phyloP scores from a whole-genome alignment of 2,329 filamentous ascomycete species.

The Rhynchosporium agropyri region DNA sequence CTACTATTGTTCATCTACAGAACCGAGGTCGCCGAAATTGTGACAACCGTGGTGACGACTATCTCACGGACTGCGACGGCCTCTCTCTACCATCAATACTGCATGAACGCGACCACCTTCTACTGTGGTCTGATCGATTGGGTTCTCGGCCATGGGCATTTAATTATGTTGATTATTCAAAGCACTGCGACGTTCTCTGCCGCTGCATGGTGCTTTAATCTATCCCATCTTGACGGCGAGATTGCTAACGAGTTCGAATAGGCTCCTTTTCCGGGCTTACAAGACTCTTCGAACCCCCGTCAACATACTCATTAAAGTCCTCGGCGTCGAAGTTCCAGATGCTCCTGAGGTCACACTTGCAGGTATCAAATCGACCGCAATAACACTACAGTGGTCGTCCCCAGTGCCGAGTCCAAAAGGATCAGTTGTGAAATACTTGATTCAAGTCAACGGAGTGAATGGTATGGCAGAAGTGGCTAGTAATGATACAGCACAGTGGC shows the following conservation, averaged over 20 bases:
- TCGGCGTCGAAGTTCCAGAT: constrained; percentile 92
- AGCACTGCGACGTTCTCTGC: constrained; percentile 41
- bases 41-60: not conserved
- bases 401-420: constrained; percentile 65
- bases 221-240: not conserved
- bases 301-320: constrained; percentile 83
- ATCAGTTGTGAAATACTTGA: constrained; percentile 77
- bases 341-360: constrained; percentile 88
- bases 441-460: constrained; percentile 91
- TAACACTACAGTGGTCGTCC: constrained; percentile 88
- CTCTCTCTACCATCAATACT: constrained; percentile 24
- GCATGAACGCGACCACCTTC: constrained; percentile 43
- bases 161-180: constrained; percentile 35
- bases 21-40: not conserved
- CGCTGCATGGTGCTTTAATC: constrained; percentile 37
- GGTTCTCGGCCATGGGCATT: constrained; percentile 43
- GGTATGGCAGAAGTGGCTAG: constrained; percentile 52
- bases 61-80: not conserved
- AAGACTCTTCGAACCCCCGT: constrained; percentile 90
- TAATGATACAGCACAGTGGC: constrained; percentile 20
- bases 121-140: constrained; percentile 41
- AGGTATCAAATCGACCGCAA: constrained; percentile 83
- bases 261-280: constrained; percentile 83
- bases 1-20: not conserved
- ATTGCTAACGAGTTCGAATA: constrained; percentile 44